Evolutionary conservation across 495 filamentous ascomycete species (phyloP), one percentile per base, ranked within the genome.

Genomic region (Cetradonia linearis): DNA sequence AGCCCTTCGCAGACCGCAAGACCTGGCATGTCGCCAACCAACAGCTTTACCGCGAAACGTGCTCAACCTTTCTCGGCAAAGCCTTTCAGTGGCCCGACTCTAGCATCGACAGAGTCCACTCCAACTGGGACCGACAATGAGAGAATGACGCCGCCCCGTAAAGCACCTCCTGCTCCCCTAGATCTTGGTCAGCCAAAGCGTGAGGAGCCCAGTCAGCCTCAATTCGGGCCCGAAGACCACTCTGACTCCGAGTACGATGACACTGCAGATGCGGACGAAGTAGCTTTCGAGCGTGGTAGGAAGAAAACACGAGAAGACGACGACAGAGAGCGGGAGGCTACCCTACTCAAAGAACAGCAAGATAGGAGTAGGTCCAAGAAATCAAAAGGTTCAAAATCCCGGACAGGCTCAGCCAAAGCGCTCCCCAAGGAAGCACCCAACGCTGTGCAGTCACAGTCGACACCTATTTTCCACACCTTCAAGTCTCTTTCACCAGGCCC

Each of bases 261-360:
- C 65, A 78, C 84, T 18, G 68, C 85, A 5, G 82, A 87, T 55
- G 82, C 81, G 18, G 82, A 86, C 46, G 85, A 86, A 61, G 70
- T 83, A 37, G 72, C 77, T 1, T 67, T 79, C 53, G 83, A 84
- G 34, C 79, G 91, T 49, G 91, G 91, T n/a, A 79, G 91, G 37
- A 78, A 89, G 64, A 89, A 86, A 65, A 96, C 91, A 0, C 81
- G 91, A 61, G 89, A 91, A 68, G 90, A 93, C 55, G 91, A 96
- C 67, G 91, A 96, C 62, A 76, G 77, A 57, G 82, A 90, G 53
- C 83, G 91, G 40, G 88, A 91, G 70, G 78, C 80, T 8, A 68
- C 83, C 10, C 76, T 83, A 18, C 67, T 74, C 56, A 81, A 80
- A 65, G 86, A 92, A 60, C 74, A 81, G 23, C 83, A 86, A 62